Percentiles rank a stretch among this genome's conserved stretches.
phyloP scores from a whole-genome alignment of 495 filamentous ascomycete genomes.

The Amphirosellinia nigrospora region DNA sequence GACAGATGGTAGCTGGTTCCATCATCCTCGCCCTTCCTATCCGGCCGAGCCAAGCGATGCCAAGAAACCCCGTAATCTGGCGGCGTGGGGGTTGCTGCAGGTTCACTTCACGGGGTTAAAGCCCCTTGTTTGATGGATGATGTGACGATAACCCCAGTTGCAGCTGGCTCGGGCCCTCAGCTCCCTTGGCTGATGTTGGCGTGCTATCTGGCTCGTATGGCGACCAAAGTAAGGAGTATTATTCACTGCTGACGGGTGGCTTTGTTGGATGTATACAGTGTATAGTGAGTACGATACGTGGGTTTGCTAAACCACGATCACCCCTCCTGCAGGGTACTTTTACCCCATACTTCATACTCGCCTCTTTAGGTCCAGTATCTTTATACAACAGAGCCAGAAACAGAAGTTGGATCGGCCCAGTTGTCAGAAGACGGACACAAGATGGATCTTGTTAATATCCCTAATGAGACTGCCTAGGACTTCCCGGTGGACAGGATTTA shows the following conservation, averaged over 20 bases:
- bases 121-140: conserved; percentile 20
- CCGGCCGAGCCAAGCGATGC: conserved; percentile 17
- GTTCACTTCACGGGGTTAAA: conserved; percentile 11
- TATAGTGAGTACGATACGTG: not conserved
- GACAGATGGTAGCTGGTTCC: not conserved
- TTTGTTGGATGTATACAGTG: not conserved
- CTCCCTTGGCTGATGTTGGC: conserved; percentile 11
- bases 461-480: not conserved
- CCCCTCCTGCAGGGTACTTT: conserved; percentile 26
- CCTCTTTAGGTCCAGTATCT: not conserved
- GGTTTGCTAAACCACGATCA: conserved; percentile 3
- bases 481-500: conserved; percentile 17
- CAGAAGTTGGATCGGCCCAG: not conserved
- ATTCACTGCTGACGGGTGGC: not conserved
- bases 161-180: conserved; percentile 15
- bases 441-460: not conserved
- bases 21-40: conserved; percentile 7
- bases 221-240: not conserved
- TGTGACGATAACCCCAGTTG: conserved; percentile 23
- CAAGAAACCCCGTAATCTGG: conserved; percentile 27
- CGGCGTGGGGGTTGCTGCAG: conserved; percentile 24
- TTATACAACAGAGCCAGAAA: conserved; percentile 1
- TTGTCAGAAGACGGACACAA: not conserved
- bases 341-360: conserved; percentile 19
- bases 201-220: not conserved